These are phyloP conservation scores for Cyclospora cayetanensis DNA, from an alignment of 169 alveolate species.

Conservation along the genomic window DNA sequence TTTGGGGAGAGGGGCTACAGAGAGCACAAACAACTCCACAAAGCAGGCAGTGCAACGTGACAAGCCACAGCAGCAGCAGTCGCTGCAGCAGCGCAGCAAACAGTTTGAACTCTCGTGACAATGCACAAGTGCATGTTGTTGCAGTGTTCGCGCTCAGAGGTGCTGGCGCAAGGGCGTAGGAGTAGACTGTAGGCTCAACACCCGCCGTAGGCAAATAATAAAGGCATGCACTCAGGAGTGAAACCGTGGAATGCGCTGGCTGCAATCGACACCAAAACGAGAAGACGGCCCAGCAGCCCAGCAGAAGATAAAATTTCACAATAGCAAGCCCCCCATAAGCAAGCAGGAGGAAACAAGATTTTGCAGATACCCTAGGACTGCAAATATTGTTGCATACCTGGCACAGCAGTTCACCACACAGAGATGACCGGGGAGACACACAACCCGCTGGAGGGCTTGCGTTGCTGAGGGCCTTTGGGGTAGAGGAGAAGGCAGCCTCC, in stretches of 20 bases:
- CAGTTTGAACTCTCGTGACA: no score
- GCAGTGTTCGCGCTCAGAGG: no score
- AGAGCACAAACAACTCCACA: neutral
- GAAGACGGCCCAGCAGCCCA: no score
- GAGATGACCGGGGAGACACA: slow-evolving; percentile 50
- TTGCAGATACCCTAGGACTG: neutral
- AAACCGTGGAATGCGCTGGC: no score
- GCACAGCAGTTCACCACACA: slow-evolving; percentile 70
- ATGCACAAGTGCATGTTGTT: no score
- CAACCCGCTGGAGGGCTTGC: slow-evolving; percentile 12
- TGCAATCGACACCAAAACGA: no score
- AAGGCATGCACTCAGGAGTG: no score
- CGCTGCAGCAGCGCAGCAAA: neutral
- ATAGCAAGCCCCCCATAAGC: neutral
- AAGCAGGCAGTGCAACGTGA: neutral
- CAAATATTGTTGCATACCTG: neutral
- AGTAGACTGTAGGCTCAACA: no score
- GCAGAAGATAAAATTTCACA: no score
- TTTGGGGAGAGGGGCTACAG: neutral
- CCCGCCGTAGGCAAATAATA: no score
- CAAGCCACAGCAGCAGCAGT: neutral
- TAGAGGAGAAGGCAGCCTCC: slow-evolving; percentile 54
- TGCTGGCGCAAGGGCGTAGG: no score
- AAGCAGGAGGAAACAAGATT: neutral
- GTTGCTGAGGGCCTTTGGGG: slow-evolving; percentile 23